These are phyloP conservation scores for Aspergillus fumigatus DNA, from an alignment of 2,329 filamentous ascomycete genomes.

Conservation along the genomic window DNA sequence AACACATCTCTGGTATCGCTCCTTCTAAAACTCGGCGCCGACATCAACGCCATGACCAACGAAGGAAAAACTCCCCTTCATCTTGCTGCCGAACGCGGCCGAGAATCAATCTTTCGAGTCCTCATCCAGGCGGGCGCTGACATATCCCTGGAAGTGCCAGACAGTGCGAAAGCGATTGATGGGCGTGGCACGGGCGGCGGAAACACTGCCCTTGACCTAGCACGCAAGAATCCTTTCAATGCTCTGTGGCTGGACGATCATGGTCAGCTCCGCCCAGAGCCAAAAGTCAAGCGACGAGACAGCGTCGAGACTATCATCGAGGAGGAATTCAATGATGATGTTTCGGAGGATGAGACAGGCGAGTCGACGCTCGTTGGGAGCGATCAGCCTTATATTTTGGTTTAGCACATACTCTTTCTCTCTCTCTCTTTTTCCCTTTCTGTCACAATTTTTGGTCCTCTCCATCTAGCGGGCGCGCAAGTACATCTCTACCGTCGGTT, in stretches of 20 bases:
- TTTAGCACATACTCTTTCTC: not conserved
- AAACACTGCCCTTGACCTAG: slow-evolving; percentile 20
- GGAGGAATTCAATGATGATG: slow-evolving; percentile 8
- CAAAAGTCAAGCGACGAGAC: slow-evolving; percentile 5
- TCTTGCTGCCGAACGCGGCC: slow-evolving; percentile 24
- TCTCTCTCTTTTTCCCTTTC: not conserved
- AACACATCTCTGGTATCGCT: slow-evolving; percentile 15
- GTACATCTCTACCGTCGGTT: not conserved
- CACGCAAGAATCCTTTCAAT: slow-evolving; percentile 20
- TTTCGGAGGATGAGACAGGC: slow-evolving; percentile 9
- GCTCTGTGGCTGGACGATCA: slow-evolving; percentile 19
- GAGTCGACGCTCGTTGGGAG: slow-evolving; percentile 13
- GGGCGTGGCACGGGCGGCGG: slow-evolving; percentile 6
- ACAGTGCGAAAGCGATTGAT: slow-evolving; percentile 5
- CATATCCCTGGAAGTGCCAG: slow-evolving; percentile 12
- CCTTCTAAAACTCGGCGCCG: slow-evolving; percentile 20
- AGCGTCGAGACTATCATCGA: slow-evolving; percentile 19
- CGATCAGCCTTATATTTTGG: slow-evolving; percentile 7
- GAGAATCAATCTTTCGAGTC: slow-evolving; percentile 19
- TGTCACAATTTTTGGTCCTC: not conserved
- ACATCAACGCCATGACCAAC: slow-evolving; percentile 11
- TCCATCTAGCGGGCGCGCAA: not conserved
- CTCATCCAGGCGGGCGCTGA: slow-evolving; percentile 25
- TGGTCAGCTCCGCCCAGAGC: slow-evolving; percentile 13
- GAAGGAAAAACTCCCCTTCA: slow-evolving; percentile 24